Percentiles rank a stretch among this genome's conserved stretches.
Evolutionary conservation across 768 basidiomycete species (phyloP).

Genomic region (Lactarius evosmus): DNA sequence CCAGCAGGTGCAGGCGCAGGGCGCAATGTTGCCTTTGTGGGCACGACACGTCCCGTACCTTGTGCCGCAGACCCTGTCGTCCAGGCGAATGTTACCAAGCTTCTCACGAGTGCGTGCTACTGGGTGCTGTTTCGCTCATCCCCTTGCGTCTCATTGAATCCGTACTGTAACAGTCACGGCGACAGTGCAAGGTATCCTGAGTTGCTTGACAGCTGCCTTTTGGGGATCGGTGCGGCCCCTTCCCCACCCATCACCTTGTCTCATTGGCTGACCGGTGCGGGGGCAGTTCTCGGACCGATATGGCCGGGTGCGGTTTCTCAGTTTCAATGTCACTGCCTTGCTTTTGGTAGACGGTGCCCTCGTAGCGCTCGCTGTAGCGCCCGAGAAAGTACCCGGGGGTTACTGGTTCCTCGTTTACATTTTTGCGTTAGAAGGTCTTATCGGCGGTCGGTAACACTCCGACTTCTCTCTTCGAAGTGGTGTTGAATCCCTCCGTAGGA

Average conservation of each 20-base stretch:
- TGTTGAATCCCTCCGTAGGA: constrained; percentile 34
- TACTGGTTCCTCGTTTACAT: constrained; percentile 77
- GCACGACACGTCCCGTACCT: constrained; percentile 27
- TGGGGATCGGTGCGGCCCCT: constrained; percentile 69
- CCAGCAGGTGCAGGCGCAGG: neutral
- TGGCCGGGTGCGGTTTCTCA: constrained; percentile 66
- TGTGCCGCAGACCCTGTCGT: constrained; percentile 73
- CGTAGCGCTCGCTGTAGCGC: constrained; percentile 59
- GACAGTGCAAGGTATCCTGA: constrained; percentile 64
- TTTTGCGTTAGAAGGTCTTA: constrained; percentile 59
- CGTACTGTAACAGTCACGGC: constrained; percentile 48
- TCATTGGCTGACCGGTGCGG: neutral
- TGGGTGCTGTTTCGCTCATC: neutral
- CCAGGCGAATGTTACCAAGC: constrained; percentile 64
- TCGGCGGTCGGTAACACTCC: constrained; percentile 56
- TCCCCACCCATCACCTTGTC: neutral
- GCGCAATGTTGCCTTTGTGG: neutral
- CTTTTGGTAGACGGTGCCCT: constrained; percentile 63
- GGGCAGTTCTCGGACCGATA: constrained; percentile 71
- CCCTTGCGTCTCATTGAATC: neutral
- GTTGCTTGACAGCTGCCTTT: constrained; percentile 77
- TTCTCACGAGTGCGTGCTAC: constrained; percentile 52
- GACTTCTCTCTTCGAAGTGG: neutral
- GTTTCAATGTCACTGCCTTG: constrained; percentile 57
- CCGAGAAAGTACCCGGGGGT: constrained; percentile 65